phyloP scores from a whole-genome alignment of 805 yeast genomes.

The Zygotorulaspora danielsina region DNA sequence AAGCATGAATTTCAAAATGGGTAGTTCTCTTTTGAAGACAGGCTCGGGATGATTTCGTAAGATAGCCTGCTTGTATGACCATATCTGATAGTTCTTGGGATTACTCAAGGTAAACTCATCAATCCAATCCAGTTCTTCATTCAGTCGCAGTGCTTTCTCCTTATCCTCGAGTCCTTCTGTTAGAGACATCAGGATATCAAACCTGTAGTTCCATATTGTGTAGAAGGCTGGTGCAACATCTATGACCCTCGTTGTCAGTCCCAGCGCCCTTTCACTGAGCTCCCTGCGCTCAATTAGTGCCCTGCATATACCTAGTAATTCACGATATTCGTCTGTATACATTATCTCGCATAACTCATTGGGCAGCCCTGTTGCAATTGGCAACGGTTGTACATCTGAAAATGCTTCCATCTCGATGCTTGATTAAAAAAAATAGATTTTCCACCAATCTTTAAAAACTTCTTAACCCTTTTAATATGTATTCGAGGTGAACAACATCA shows the following conservation, averaged over 20 bases:
- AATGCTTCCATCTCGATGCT: constrained; percentile 34
- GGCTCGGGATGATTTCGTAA: constrained; percentile 39
- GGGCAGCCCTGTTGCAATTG: constrained; percentile 40
- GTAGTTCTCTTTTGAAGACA: constrained; percentile 50
- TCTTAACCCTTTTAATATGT: no score
- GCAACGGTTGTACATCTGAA: constrained; percentile 43
- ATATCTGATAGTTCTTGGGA: constrained; percentile 93
- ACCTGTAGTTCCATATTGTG: constrained; percentile 79
- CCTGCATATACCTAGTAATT: constrained; percentile 56
- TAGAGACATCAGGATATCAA: constrained; percentile 44
- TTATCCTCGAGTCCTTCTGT: constrained; percentile 16
- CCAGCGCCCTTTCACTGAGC: constrained; percentile 64
- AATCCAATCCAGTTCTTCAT: constrained; percentile 71
- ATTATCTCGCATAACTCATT: constrained; percentile 56
- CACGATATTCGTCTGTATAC: constrained; percentile 67
- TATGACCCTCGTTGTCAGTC: constrained; percentile 60
- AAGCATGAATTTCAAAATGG: constrained; percentile 63
- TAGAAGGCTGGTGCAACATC: constrained; percentile 81
- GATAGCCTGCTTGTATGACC: constrained; percentile 83
- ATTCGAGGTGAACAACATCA: no score
- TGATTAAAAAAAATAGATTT: no score
- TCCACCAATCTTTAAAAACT: no score
- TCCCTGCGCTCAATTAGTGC: constrained; percentile 58
- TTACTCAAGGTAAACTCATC: constrained; percentile 68
- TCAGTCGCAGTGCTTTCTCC: constrained; percentile 14